Percentiles rank a stretch among this genome's conserved stretches.
phyloP scores from a whole-genome alignment of 2,329 filamentous ascomycete species.

The Colletotrichum siamense region DNA sequence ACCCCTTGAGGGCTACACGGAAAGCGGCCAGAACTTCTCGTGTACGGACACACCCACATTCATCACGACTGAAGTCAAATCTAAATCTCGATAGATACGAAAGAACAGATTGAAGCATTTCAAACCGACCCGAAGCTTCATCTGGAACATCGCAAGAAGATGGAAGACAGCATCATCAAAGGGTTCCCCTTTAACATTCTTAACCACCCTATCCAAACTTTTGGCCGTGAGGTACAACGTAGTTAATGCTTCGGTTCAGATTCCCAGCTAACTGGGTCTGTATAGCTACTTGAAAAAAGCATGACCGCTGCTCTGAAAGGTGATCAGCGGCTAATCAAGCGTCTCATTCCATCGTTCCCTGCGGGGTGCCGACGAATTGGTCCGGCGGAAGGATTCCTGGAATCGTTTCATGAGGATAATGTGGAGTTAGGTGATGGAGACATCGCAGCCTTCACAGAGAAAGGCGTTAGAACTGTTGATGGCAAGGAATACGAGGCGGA shows the following conservation, averaged over 20 bases:
- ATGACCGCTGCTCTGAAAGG: neutral
- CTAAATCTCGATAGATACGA: neutral
- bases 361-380: neutral
- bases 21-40: neutral
- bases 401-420: neutral
- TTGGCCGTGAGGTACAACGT: neutral
- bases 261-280: neutral
- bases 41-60: neutral
- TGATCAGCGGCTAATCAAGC: neutral
- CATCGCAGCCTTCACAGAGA: neutral
- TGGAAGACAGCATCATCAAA: neutral
- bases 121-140: neutral
- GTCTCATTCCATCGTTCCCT: neutral
- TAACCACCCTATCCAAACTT: neutral
- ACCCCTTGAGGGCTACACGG: neutral
- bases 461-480: neutral
- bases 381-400: neutral
- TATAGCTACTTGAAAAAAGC: neutral
- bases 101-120: neutral
- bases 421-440: neutral
- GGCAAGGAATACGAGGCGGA: neutral
- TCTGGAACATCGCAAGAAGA: neutral
- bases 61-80: too few species aligned
- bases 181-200: neutral
- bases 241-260: neutral